Evolutionary conservation across 2,329 filamentous ascomycete genomes (phyloP).

Genomic region (Pyricularia sp.): DNA sequence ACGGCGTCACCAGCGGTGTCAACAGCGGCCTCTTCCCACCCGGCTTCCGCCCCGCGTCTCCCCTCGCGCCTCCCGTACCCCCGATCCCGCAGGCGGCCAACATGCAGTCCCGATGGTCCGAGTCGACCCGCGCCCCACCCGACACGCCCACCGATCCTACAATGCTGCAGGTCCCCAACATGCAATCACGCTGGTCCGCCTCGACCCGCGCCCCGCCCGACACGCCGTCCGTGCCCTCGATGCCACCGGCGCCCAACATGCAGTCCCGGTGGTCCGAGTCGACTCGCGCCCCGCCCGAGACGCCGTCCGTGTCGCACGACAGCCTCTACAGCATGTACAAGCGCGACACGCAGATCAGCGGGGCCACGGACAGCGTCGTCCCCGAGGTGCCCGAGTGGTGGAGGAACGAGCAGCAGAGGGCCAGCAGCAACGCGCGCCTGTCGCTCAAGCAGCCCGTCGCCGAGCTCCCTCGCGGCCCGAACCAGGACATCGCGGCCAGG

Average conservation of each 20-base stretch:
- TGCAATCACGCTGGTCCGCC: slow-evolving; percentile 3
- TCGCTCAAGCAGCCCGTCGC: background rate
- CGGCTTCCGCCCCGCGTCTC: background rate
- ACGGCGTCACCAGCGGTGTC: background rate
- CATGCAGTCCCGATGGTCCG: slow-evolving; percentile 4
- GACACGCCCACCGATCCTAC: background rate
- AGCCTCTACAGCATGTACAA: slow-evolving; percentile 4
- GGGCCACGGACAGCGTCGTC: background rate
- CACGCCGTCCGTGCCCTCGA: background rate
- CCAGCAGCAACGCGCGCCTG: background rate
- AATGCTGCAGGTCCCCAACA: background rate
- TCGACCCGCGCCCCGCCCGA: slow-evolving; percentile 1
- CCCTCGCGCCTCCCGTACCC: background rate
- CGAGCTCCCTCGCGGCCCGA: background rate
- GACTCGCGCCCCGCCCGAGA: slow-evolving; percentile 2
- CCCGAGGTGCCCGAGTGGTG: background rate
- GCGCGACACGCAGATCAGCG: background rate
- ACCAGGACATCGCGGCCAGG: background rate
- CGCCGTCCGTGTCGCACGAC: background rate
- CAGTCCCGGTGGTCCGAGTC: slow-evolving; percentile 5
- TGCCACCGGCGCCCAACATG: background rate
- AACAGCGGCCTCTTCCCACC: background rate
- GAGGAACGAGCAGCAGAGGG: background rate
- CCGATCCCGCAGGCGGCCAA: background rate
- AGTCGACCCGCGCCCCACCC: slow-evolving; percentile 2